Evolutionary conservation across 2,329 filamentous ascomycete species (phyloP).

Genomic region (Epichloe bromicola): DNA sequence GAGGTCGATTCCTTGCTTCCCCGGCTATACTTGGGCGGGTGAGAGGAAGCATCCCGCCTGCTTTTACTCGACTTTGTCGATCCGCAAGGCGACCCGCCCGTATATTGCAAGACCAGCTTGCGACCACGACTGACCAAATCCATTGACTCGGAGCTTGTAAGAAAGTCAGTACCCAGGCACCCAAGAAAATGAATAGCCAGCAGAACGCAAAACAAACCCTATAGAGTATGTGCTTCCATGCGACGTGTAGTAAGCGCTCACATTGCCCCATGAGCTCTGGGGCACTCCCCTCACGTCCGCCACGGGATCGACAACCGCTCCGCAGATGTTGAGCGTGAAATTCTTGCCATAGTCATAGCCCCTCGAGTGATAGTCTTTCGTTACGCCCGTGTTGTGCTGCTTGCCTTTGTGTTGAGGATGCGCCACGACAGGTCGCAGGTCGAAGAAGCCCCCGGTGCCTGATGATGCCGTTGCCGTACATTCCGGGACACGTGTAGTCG

Average conservation of each 20-base stretch:
- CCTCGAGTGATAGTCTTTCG: conserved; percentile 46
- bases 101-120: conserved; percentile 67
- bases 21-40: not conserved
- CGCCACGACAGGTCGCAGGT: conserved; percentile 42
- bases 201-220: conserved; percentile 39
- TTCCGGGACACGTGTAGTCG: conserved; percentile 30
- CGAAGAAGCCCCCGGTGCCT: conserved; percentile 45
- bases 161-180: not conserved
- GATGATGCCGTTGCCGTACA: conserved; percentile 44
- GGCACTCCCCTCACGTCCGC: conserved; percentile 51
- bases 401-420: conserved; percentile 30
- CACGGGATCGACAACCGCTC: conserved; percentile 55
- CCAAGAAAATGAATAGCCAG: not conserved
- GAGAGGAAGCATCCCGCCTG: not conserved
- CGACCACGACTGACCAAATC: conserved; percentile 48
- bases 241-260: conserved; percentile 64
- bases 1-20: not conserved
- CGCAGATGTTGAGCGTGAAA: conserved; percentile 76
- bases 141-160: conserved; percentile 33
- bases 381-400: conserved; percentile 27
- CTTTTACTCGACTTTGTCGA: conserved; percentile 21
- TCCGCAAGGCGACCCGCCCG: conserved; percentile 61
- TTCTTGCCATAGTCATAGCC: conserved; percentile 70
- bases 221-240: conserved; percentile 59
- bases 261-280: conserved; percentile 50